phyloP scores from a whole-genome alignment of 495 filamentous ascomycete genomes.

The Chaetomium fimeti region DNA sequence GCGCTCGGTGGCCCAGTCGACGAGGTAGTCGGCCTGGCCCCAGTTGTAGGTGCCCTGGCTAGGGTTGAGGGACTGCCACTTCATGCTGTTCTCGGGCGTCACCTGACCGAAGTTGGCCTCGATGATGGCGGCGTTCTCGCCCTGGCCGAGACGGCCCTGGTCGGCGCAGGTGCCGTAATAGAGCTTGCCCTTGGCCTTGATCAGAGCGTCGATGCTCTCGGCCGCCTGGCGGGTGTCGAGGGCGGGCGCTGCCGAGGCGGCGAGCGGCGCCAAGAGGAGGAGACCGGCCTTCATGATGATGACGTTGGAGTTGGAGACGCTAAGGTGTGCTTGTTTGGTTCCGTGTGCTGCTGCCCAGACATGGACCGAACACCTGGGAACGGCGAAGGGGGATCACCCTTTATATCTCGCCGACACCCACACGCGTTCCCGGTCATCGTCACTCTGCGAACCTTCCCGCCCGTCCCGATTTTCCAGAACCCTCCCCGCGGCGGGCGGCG shows the following conservation, averaged over 20 bases:
- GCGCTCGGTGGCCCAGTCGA: constrained; percentile 58
- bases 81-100: constrained; percentile 69
- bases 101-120: constrained; percentile 61
- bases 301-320: background rate
- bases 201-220: constrained; percentile 52
- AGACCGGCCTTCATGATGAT: constrained; percentile 45
- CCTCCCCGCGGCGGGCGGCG: no score
- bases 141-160: constrained; percentile 50
- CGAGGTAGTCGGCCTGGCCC: constrained; percentile 53
- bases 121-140: constrained; percentile 55
- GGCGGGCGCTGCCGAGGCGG: constrained; percentile 37
- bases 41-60: constrained; percentile 53
- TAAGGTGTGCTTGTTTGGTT: background rate
- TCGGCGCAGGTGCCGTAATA: constrained; percentile 61
- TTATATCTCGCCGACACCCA: background rate
- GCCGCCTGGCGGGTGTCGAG: constrained; percentile 42
- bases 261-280: constrained; percentile 39
- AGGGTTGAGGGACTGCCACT: constrained; percentile 56
- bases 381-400: background rate
- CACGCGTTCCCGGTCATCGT: background rate
- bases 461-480: background rate
- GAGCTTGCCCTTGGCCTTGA: constrained; percentile 60
- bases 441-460: no score
- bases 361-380: no score
- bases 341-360: background rate